These are phyloP conservation scores for Annulohypoxylon moriforme DNA, from an alignment of 495 filamentous ascomycete genomes.

Conservation along the genomic window DNA sequence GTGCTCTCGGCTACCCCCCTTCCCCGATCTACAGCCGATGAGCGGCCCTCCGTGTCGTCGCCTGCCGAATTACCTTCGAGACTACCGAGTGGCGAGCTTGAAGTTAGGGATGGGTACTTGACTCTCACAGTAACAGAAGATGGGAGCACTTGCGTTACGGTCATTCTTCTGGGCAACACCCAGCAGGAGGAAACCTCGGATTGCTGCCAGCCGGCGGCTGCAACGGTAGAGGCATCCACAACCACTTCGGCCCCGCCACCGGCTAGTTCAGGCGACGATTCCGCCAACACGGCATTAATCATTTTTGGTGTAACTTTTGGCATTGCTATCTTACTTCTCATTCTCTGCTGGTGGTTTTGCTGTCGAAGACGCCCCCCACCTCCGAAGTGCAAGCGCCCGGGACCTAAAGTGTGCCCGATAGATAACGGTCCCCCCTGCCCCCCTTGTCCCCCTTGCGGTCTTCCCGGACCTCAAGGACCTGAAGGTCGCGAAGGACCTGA, in stretches of 20 bases:
- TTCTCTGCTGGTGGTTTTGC: conserved; percentile 17
- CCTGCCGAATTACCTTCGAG: not conserved
- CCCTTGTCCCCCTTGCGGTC: not conserved
- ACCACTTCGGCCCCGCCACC: not conserved
- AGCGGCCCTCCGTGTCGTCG: not conserved
- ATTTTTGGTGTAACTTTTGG: conserved; percentile 36
- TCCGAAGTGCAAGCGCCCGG: too few relatives aligned
- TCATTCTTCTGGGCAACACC: conserved; percentile 14
- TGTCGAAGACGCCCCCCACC: too few relatives aligned
- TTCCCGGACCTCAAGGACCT: not conserved
- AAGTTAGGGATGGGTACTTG: not conserved
- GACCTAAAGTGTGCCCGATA: too few relatives aligned
- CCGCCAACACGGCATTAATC: conserved; percentile 30
- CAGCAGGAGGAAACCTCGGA: not conserved
- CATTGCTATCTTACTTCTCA: conserved; percentile 11
- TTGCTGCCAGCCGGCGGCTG: not conserved
- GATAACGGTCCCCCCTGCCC: too few relatives aligned
- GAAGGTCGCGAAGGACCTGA: too few relatives aligned
- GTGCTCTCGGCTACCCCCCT: not conserved
- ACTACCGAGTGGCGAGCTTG: not conserved
- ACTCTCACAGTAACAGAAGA: conserved; percentile 19
- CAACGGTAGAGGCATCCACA: conserved; percentile 6
- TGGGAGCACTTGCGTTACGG: not conserved
- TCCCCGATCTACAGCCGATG: conserved; percentile 3
- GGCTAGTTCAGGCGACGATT: conserved; percentile 1